These are phyloP conservation scores for Magnolia changhungtana DNA, from an alignment of 164 flowering plant species.

Conservation along the genomic window DNA sequence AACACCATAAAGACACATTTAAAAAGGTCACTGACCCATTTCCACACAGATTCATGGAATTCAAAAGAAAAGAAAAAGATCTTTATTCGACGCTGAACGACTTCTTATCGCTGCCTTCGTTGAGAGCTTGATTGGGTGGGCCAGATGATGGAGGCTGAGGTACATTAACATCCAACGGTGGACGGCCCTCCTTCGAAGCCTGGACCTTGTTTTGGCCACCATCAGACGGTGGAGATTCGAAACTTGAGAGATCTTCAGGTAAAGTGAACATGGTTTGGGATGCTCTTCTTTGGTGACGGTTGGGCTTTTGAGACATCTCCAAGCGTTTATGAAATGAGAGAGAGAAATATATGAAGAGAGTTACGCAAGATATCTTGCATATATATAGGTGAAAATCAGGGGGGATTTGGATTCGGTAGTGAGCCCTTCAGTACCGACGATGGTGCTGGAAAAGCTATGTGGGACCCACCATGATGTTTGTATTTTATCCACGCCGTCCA, in stretches of 20 bases:
- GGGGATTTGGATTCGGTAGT: no score
- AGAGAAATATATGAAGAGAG: not conserved
- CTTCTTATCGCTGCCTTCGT: not conserved
- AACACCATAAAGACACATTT: no score
- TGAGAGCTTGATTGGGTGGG: not conserved
- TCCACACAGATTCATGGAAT: no score
- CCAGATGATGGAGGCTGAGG: not conserved
- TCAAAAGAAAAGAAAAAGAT: no score
- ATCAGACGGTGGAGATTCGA: not conserved
- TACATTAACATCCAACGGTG: slow-evolving; percentile 1
- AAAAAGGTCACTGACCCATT: no score
- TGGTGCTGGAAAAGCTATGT: no score
- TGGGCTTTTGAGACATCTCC: slow-evolving; percentile 31
- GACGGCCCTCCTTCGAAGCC: not conserved
- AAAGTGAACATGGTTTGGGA: slow-evolving; percentile 38
- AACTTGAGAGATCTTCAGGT: slow-evolving; percentile 24
- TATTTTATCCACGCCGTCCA: no score
- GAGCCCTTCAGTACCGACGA: no score
- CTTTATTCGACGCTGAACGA: not conserved
- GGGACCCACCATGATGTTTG: no score
- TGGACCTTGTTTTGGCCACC: slow-evolving; percentile 1
- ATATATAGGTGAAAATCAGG: not conserved
- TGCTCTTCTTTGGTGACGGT: slow-evolving; percentile 43
- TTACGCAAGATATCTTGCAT: not conserved
- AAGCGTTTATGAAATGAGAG: not conserved